These are phyloP conservation scores for Plasmodium knowlesi DNA, from an alignment of 169 alveolate species.

Conservation along the genomic window DNA sequence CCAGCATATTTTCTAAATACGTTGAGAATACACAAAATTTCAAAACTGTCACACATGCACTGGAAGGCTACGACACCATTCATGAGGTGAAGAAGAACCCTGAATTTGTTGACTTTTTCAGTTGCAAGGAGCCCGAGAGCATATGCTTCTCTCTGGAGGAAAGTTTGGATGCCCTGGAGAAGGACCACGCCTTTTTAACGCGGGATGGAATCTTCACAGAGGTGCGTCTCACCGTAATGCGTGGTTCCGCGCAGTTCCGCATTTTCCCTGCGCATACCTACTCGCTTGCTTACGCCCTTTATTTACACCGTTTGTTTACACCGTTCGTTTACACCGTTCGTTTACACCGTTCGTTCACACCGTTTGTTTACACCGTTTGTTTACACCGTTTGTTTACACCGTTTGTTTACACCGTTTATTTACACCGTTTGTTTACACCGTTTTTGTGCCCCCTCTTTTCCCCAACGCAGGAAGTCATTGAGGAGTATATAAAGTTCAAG, in stretches of 20 bases:
- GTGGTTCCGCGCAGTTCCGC: not conserved
- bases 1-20: slow-evolving; percentile 32
- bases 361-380: too few species aligned
- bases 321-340: too few species aligned
- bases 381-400: too few species aligned
- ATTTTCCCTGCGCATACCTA: too few species aligned
- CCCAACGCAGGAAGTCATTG: slow-evolving; percentile 52
- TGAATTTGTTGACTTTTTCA: slow-evolving; percentile 28
- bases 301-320: too few species aligned
- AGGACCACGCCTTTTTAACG: slow-evolving; percentile 62
- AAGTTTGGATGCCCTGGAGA: slow-evolving; percentile 68
- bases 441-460: not conserved
- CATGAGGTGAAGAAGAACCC: slow-evolving; percentile 19
- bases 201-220: slow-evolving; percentile 19
- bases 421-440: not conserved
- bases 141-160: slow-evolving; percentile 46
- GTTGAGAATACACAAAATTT: slow-evolving; percentile 20
- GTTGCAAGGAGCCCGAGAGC: slow-evolving; percentile 40
- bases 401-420: not conserved
- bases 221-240: not conserved
- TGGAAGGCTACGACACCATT: slow-evolving; percentile 4
- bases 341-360: too few species aligned
- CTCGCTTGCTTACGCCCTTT: too few species aligned
- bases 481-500: slow-evolving; percentile 62
- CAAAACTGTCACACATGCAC: slow-evolving; percentile 26